A percentile compares a stretch with the other conserved stretches of the same genome.
Conservation (phyloP, 768 basidiomycete genomes). For the Heimioporus sp. region DNA sequence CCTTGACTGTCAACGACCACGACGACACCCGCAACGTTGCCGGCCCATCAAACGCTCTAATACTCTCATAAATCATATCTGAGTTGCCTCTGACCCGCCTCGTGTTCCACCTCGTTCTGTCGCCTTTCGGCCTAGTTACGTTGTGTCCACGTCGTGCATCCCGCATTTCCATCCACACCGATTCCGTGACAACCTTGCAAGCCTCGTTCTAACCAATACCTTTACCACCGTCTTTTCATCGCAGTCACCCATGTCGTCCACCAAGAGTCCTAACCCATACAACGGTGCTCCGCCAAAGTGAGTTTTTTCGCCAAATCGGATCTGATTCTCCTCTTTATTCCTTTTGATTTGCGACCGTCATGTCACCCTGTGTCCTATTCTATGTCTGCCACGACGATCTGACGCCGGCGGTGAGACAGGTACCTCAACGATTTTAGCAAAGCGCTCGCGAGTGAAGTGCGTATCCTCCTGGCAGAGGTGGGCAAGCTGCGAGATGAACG, state of each 20-base stretch:
- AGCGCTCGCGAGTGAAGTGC: slow-evolving; percentile 59
- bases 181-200: not conserved
- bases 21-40: not conserved
- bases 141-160: slow-evolving; percentile 4
- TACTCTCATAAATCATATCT: not conserved
- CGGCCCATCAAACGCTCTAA: slow-evolving; percentile 1
- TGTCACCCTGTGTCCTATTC: too few relatives aligned
- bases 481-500: slow-evolving; percentile 61
- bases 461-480: slow-evolving; percentile 58
- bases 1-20: not conserved
- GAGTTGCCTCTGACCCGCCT: slow-evolving; percentile 6
- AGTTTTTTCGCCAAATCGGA: slow-evolving; percentile 12
- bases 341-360: not conserved
- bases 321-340: not conserved
- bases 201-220: not conserved
- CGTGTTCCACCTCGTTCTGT: slow-evolving; percentile 24
- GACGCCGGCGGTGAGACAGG: slow-evolving; percentile 22
- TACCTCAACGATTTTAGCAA: slow-evolving; percentile 64
- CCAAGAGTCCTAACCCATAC: slow-evolving; percentile 30
- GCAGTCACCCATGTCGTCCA: slow-evolving; percentile 29
- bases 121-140: not conserved
- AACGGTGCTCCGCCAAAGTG: slow-evolving; percentile 35
- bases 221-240: slow-evolving; percentile 7
- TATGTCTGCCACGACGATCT: too few relatives aligned
- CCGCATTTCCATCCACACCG: slow-evolving; percentile 1